Conservation (phyloP, 371 early-diverging fungal genomes). For the Lichtheimia corymbifera region DNA sequence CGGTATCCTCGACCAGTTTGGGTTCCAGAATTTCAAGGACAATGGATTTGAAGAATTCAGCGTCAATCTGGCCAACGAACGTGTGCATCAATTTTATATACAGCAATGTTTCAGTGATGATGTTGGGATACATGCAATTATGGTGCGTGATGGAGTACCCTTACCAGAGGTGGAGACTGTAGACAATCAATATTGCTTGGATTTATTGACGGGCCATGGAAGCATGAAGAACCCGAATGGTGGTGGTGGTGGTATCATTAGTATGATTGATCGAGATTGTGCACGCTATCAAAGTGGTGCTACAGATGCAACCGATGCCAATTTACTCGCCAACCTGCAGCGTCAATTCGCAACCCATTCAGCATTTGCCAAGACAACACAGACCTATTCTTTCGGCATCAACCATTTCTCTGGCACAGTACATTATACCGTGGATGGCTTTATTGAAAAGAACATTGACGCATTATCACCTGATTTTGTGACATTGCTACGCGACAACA, state of each 20-base stretch:
- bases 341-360: slow-evolving; percentile 33
- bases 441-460: slow-evolving; percentile 75
- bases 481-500: slow-evolving; percentile 69
- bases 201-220: slow-evolving; percentile 48
- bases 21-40: slow-evolving; percentile 51
- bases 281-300: slow-evolving; percentile 43
- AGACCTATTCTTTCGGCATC: slow-evolving; percentile 65
- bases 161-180: slow-evolving; percentile 51
- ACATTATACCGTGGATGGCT: slow-evolving; percentile 67
- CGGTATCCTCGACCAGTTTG: slow-evolving; percentile 76
- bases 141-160: slow-evolving; percentile 43
- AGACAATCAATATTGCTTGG: slow-evolving; percentile 54
- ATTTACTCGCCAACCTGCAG: slow-evolving; percentile 46
- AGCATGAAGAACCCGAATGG: slow-evolving; percentile 40
- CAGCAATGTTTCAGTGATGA: slow-evolving; percentile 58
- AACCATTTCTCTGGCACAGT: slow-evolving; percentile 77
- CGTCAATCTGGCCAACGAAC: slow-evolving; percentile 85
- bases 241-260: slow-evolving; percentile 41
- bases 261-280: slow-evolving; percentile 63
- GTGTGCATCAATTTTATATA: slow-evolving; percentile 71
- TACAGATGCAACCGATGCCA: slow-evolving; percentile 53
- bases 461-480: slow-evolving; percentile 82
- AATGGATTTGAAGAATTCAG: slow-evolving; percentile 77
- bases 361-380: slow-evolving; percentile 35
- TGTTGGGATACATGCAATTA: slow-evolving; percentile 52